Evolutionary conservation across 2,329 filamentous ascomycete species (phyloP).

Genomic region (Aspergillus sergii): DNA sequence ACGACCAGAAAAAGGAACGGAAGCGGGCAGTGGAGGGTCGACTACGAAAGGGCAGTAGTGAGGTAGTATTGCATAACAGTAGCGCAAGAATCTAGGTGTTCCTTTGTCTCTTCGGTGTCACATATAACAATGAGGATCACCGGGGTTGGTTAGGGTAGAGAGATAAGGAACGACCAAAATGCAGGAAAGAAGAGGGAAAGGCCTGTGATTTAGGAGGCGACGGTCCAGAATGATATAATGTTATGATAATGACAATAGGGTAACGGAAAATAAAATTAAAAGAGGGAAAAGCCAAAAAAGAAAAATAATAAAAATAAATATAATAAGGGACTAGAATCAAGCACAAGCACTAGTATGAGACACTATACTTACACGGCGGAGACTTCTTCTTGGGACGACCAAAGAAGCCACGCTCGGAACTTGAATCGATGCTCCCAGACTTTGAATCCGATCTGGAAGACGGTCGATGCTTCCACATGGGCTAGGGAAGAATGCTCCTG

Average conservation of each 20-base stretch:
- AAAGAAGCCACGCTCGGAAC: conserved; percentile 37
- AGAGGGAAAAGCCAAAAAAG: conserved; percentile 3
- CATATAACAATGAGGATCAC: conserved; percentile 6
- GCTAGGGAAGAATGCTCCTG: conserved; percentile 20
- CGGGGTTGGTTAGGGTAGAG: conserved; percentile 9
- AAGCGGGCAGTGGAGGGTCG: conserved; percentile 14
- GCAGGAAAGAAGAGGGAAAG: conserved; percentile 1
- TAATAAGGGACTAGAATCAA: conserved; percentile 15
- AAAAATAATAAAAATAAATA: conserved; percentile 13
- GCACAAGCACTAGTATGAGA: conserved; percentile 20
- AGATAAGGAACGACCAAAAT: conserved; percentile 12
- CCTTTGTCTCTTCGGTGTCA: conserved; percentile 14
- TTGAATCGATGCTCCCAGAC: conserved; percentile 38
- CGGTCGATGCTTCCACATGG: conserved; percentile 47
- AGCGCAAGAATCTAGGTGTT: conserved; percentile 10
- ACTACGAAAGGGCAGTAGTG: conserved; percentile 14
- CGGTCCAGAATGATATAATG: conserved; percentile 4
- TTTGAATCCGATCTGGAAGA: conserved; percentile 44
- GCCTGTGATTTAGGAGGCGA: conserved; percentile 2
- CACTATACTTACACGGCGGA: conserved; percentile 33
- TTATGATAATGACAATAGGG: conserved; percentile 5
- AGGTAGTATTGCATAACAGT: conserved; percentile 17
- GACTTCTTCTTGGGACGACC: conserved; percentile 41
- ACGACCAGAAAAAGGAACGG: conserved; percentile 5
- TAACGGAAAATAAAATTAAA: conserved; percentile 10